A percentile compares a stretch with the other conserved stretches of the same genome.
Evolutionary conservation across 768 basidiomycete species (phyloP).

Genomic region (Galerina sulciceps): DNA sequence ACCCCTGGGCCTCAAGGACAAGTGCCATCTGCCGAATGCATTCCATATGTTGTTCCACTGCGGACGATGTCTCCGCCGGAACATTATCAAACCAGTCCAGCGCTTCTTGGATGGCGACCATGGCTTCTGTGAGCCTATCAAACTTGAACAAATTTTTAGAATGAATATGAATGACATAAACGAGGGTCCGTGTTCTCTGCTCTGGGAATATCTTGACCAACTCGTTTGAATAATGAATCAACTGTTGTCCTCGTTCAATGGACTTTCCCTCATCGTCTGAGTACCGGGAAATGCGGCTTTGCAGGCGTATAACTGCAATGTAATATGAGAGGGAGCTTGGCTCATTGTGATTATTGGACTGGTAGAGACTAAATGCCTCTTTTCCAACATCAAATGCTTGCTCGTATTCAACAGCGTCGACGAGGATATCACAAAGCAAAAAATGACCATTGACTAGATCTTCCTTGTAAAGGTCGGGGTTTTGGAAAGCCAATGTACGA

Average conservation of each 20-base stretch:
- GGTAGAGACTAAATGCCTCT: conserved; percentile 2
- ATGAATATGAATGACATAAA: background rate
- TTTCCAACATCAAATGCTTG: conserved; percentile 1
- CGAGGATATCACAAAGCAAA: background rate
- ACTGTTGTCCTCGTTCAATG: too few relatives aligned
- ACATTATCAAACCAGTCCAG: background rate
- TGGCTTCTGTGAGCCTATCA: background rate
- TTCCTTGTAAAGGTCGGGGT: background rate
- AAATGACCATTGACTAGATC: background rate
- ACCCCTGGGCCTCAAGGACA: background rate
- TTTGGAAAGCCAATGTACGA: conserved; percentile 1
- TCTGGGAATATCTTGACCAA: too few relatives aligned
- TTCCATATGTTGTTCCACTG: background rate
- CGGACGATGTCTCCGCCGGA: background rate
- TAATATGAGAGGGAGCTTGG: background rate
- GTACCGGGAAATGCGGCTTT: too few relatives aligned
- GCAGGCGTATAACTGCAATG: background rate
- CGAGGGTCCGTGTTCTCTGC: background rate
- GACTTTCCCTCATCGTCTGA: too few relatives aligned
- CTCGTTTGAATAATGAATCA: too few relatives aligned
- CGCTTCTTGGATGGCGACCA: background rate
- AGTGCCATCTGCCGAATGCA: background rate
- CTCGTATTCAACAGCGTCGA: background rate
- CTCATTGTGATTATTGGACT: background rate
- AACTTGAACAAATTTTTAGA: background rate